Percentiles rank a stretch among this genome's conserved stretches.
Conservation (phyloP, 306 rosid species). For the Neltuma alba region DNA sequence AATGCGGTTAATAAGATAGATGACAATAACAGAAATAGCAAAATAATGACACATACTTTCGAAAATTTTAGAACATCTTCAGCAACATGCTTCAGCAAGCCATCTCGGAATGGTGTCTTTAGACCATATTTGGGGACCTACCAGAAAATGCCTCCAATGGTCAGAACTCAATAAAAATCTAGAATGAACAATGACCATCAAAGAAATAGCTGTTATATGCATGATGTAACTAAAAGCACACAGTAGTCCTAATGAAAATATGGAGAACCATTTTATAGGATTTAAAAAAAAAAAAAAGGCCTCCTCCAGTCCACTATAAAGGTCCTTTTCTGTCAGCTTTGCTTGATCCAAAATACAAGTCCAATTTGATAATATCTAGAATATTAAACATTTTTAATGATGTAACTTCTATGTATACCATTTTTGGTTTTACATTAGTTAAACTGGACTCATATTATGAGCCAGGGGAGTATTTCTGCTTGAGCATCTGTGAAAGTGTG, state of each 20-base stretch:
- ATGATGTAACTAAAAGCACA: neutral
- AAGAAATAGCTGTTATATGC: constrained; percentile 2
- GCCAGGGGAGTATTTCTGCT: neutral
- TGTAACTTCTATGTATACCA: neutral
- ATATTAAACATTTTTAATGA: neutral
- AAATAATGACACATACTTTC: constrained; percentile 49
- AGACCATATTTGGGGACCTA: constrained; percentile 85
- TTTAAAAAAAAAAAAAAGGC: neutral
- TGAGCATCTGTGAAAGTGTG: neutral
- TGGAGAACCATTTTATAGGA: constrained; percentile 10
- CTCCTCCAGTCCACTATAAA: neutral
- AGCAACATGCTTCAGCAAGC: constrained; percentile 89
- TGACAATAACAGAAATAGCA: no score
- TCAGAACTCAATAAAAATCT: constrained; percentile 31
- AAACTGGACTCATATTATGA: neutral
- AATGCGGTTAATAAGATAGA: no score
- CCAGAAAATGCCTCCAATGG: constrained; percentile 26
- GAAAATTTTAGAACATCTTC: constrained; percentile 85
- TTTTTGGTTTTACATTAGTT: neutral
- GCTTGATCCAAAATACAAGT: neutral
- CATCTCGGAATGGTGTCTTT: constrained; percentile 91
- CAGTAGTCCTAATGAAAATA: constrained; percentile 17
- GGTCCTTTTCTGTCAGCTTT: neutral
- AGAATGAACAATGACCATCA: constrained; percentile 15
- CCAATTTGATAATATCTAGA: neutral